Percentiles rank a stretch among this genome's conserved stretches.
These are phyloP conservation scores for Neonectria faginata DNA, from an alignment of 2,329 filamentous ascomycete genomes.

Conservation along the genomic window DNA sequence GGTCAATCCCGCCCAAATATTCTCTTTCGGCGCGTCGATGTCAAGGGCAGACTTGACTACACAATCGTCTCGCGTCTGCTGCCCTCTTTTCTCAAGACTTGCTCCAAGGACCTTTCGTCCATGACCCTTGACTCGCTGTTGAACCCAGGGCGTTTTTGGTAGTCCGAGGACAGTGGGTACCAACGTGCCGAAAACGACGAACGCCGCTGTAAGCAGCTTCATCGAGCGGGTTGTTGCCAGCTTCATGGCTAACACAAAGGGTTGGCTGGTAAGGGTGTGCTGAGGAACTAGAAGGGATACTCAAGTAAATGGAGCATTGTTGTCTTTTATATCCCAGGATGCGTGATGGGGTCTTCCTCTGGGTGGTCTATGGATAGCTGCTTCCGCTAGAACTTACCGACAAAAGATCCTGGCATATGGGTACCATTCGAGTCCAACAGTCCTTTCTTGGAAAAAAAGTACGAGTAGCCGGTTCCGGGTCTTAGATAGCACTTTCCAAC, in stretches of 20 bases:
- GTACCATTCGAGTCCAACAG: background rate
- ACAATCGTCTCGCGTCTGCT: slow-evolving; percentile 7
- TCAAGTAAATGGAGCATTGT: background rate
- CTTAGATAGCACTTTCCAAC: background rate
- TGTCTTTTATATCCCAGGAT: background rate
- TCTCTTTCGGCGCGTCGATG: slow-evolving; percentile 23
- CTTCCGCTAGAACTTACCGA: background rate
- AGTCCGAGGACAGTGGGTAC: background rate
- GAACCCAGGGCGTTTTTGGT: slow-evolving; percentile 21
- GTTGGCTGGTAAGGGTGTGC: background rate
- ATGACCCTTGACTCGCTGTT: slow-evolving; percentile 12
- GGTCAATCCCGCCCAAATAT: slow-evolving; percentile 14
- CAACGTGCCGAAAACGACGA: background rate
- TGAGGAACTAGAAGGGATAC: too few species aligned
- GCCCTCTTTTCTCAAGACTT: slow-evolving; percentile 12
- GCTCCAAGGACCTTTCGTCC: slow-evolving; percentile 12
- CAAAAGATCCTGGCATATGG: slow-evolving; percentile 1
- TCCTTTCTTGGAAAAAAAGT: background rate
- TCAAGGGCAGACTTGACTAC: slow-evolving; percentile 20
- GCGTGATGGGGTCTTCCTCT: background rate
- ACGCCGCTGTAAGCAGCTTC: slow-evolving; percentile 13
- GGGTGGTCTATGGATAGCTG: background rate
- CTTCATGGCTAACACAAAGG: slow-evolving; percentile 6
- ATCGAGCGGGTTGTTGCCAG: background rate
- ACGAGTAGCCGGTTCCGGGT: slow-evolving; percentile 5